Conservation (phyloP, 2,329 filamentous ascomycete species). For the Monosporascus sp. region DNA sequence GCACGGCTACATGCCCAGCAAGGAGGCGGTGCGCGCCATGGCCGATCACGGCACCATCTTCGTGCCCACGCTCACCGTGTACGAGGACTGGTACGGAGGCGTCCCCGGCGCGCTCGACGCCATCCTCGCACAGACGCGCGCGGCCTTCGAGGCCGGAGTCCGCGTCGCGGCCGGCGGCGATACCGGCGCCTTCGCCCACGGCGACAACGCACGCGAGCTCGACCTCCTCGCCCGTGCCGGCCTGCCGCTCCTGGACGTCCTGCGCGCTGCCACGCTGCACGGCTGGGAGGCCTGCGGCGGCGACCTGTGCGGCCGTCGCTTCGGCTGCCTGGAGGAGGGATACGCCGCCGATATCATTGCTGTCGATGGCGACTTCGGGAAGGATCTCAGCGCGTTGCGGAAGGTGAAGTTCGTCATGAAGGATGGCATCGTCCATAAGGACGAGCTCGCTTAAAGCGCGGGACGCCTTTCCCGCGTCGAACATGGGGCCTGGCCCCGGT, state of each 20-base stretch:
- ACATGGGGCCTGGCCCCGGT: no score
- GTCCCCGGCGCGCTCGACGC: constrained; percentile 19
- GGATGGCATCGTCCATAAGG: constrained; percentile 46
- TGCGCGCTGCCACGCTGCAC: constrained; percentile 44
- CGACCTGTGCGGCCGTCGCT: constrained; percentile 44
- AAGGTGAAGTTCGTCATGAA: constrained; percentile 53
- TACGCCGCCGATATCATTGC: constrained; percentile 48
- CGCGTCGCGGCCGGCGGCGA: constrained; percentile 48
- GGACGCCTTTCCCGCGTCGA: neutral
- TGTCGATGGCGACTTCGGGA: constrained; percentile 37
- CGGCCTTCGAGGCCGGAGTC: constrained; percentile 41
- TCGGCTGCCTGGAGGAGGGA: constrained; percentile 47
- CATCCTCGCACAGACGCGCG: constrained; percentile 35
- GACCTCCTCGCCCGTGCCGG: constrained; percentile 50
- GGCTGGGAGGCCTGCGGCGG: constrained; percentile 53
- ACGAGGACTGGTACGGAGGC: constrained; percentile 27
- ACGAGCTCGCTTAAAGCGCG: neutral
- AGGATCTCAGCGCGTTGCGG: constrained; percentile 36
- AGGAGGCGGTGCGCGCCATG: constrained; percentile 40
- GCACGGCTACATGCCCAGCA: constrained; percentile 34
- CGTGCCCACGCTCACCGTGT: constrained; percentile 47
- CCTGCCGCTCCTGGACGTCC: constrained; percentile 42
- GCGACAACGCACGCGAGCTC: constrained; percentile 46
- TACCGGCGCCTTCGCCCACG: constrained; percentile 49
- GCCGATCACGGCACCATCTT: constrained; percentile 39